phyloP scores from a whole-genome alignment of 2,329 filamentous ascomycete species.

The Neurospora sp. region DNA sequence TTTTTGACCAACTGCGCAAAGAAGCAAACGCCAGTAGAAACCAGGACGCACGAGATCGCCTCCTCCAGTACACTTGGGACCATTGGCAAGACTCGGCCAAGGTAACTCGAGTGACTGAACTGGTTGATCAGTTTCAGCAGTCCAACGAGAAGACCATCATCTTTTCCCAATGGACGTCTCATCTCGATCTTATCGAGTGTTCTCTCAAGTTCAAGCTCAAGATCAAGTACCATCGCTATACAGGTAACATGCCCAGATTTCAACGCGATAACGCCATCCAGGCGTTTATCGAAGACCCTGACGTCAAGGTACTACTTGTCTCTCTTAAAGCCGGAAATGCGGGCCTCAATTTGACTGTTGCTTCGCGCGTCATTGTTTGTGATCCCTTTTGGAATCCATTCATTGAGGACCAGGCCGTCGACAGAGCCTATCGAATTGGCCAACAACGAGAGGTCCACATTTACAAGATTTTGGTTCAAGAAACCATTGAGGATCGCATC shows the following conservation, averaged over 20 bases:
- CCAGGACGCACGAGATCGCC: conserved; percentile 54
- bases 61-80: conserved; percentile 58
- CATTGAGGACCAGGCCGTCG: conserved; percentile 85
- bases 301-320: conserved; percentile 62
- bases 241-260: conserved; percentile 61
- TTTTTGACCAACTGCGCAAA: conserved; percentile 45
- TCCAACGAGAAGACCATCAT: conserved; percentile 67
- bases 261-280: conserved; percentile 58
- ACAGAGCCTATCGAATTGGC: conserved; percentile 81
- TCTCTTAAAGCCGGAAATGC: conserved; percentile 76
- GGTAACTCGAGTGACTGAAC: conserved; percentile 57
- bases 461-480: conserved; percentile 66
- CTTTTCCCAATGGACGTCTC: conserved; percentile 72
- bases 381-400: conserved; percentile 95
- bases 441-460: conserved; percentile 66
- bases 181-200: conserved; percentile 69
- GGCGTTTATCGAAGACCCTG: conserved; percentile 50
- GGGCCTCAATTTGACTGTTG: conserved; percentile 75
- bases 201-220: conserved; percentile 47
- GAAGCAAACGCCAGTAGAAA: conserved; percentile 57
- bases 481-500: conserved; percentile 84
- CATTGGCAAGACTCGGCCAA: conserved; percentile 69
- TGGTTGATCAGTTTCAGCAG: conserved; percentile 40
- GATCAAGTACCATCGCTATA: conserved; percentile 59
- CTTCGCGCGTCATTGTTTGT: conserved; percentile 79